A percentile compares a stretch with the other conserved stretches of the same genome.
Conservation (phyloP, 208 protist species). For the Crithidia thermophila region DNA sequence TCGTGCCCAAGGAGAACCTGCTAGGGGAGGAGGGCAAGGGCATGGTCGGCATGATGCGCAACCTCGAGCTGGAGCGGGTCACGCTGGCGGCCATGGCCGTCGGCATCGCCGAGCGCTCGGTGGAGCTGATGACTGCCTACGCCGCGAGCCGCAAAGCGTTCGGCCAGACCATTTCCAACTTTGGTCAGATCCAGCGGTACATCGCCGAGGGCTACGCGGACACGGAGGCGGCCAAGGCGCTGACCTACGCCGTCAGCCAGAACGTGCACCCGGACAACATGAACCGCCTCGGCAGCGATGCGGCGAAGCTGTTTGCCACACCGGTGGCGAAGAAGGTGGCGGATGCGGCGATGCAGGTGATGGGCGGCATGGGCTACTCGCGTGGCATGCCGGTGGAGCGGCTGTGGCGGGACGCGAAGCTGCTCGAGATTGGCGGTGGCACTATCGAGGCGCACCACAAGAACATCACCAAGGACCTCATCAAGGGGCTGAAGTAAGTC, state of each 20-base stretch:
- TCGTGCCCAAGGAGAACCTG: conserved; percentile 67
- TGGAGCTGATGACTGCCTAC: conserved; percentile 88
- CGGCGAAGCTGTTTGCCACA: conserved; percentile 94
- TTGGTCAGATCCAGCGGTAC: conserved; percentile 96
- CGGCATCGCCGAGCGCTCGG: conserved; percentile 79
- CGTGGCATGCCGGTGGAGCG: conserved; percentile 96
- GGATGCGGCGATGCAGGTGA: conserved; percentile 94
- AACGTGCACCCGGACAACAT: conserved; percentile 57
- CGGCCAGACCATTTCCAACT: conserved; percentile 88
- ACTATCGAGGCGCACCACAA: conserved; percentile 87
- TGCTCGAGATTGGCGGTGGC: conserved; percentile 93
- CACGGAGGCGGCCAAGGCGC: conserved; percentile 82
- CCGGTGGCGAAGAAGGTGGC: conserved; percentile 94
- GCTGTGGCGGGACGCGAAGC: conserved; percentile 96
- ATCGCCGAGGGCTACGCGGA: conserved; percentile 95
- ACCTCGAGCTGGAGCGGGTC: conserved; percentile 82
- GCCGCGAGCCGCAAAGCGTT: conserved; percentile 92
- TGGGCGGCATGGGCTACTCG: conserved; percentile 97
- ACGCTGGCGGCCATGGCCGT: conserved; percentile 81
- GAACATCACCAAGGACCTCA: conserved; percentile 80
- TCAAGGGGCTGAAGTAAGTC: conserved; percentile 28
- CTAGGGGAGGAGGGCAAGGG: conserved; percentile 67
- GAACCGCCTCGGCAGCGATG: conserved; percentile 90
- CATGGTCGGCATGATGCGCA: conserved; percentile 82
- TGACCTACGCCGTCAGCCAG: conserved; percentile 91